Conservation (phyloP, 192 early-diverging fungal species). For the Entomortierella lignicola region DNA sequence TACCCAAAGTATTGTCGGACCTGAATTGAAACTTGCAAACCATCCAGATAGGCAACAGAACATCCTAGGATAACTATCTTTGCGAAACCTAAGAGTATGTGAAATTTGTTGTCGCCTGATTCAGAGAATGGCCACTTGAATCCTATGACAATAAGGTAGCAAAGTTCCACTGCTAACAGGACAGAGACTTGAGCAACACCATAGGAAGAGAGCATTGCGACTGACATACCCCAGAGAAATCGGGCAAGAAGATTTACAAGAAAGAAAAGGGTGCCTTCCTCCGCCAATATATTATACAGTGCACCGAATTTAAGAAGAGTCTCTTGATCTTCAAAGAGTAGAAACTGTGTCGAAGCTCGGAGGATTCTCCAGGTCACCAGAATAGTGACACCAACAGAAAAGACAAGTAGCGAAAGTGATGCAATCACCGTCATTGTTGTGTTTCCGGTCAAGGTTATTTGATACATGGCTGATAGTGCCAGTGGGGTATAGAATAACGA, state of each 20-base stretch:
- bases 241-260: constrained; percentile 43
- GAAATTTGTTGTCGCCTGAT: constrained; percentile 50
- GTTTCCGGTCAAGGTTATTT: constrained; percentile 54
- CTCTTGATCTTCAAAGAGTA: constrained; percentile 53
- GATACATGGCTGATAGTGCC: constrained; percentile 57
- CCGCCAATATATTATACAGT: constrained; percentile 60
- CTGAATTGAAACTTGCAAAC: constrained; percentile 7
- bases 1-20: constrained; percentile 58
- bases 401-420: constrained; percentile 45
- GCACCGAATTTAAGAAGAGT: constrained; percentile 58
- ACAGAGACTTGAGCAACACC: constrained; percentile 59
- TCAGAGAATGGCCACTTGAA: constrained; percentile 58
- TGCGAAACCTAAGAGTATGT: constrained; percentile 41
- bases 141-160: constrained; percentile 52
- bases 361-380: constrained; percentile 55
- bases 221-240: constrained; percentile 49
- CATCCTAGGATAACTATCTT: constrained; percentile 51
- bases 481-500: constrained; percentile 56
- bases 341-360: constrained; percentile 33
- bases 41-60: constrained; percentile 53
- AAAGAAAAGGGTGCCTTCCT: constrained; percentile 55
- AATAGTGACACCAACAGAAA: constrained; percentile 41
- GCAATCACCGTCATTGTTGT: constrained; percentile 44
- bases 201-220: constrained; percentile 56
- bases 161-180: constrained; percentile 49